phyloP scores from a whole-genome alignment of 1,284 basidiomycete species.

The Leucoagaricus sp. region DNA sequence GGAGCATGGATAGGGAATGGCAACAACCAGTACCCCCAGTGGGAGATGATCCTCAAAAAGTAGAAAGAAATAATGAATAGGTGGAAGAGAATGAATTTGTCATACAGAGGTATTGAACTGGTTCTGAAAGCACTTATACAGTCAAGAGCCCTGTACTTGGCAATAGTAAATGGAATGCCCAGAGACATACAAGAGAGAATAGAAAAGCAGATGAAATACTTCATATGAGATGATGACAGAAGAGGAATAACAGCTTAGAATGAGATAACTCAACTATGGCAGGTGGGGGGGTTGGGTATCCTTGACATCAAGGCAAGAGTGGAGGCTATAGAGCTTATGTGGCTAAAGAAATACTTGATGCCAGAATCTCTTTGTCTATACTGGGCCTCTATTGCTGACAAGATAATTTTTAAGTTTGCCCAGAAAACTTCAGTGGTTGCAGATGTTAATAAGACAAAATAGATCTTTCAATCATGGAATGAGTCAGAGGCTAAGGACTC shows the following conservation, averaged over 20 bases:
- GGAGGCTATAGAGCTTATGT: constrained; percentile 23
- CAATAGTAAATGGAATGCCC: constrained; percentile 35
- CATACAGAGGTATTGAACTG: constrained; percentile 24
- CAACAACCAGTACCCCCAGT: constrained; percentile 17
- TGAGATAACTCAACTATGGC: constrained; percentile 16
- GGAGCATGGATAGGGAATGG: constrained; percentile 31
- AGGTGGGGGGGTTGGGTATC: constrained; percentile 20
- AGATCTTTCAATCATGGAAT: constrained; percentile 23
- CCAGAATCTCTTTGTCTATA: constrained; percentile 5
- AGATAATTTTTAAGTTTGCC: constrained; percentile 14
- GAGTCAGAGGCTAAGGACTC: not conserved
- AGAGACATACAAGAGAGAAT: constrained; percentile 21
- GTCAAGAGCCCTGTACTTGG: constrained; percentile 29
- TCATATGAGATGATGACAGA: constrained; percentile 26
- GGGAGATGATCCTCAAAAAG: constrained; percentile 25
- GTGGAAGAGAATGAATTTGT: constrained; percentile 25
- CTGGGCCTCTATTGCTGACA: constrained; percentile 22
- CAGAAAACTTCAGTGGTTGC: not conserved
- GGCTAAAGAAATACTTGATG: constrained; percentile 16
- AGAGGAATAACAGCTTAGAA: constrained; percentile 17
- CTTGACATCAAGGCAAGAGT: constrained; percentile 23
- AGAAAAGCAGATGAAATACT: constrained; percentile 21
- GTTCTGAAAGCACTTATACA: constrained; percentile 28
- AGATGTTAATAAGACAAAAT: constrained; percentile 9
- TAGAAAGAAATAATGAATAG: constrained; percentile 18